Base-by-base conservation (phyloP, 805 yeast species). In the Candida patagonica region DNA sequence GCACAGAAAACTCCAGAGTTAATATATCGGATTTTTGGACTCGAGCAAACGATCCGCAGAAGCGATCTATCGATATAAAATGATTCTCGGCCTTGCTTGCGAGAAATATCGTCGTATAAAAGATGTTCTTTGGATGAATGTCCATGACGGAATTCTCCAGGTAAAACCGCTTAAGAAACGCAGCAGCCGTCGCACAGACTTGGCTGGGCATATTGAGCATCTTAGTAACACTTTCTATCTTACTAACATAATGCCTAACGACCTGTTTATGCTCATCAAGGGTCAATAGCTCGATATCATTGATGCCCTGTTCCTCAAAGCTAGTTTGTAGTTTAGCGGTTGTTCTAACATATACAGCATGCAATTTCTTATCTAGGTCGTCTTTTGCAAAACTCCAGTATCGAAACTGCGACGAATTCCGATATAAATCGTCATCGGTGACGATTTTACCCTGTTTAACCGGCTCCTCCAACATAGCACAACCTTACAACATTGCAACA, bases 11-110 rank as follows among this genome's bases (percentile, higher is more conserved):
- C 61, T 92, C 99, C 41, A 85, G 67, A 44, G 78, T 80, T 40
- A 89, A 61, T 24, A 92, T 77, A 19, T 70, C 73, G 13, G 68
- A 68, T 1, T 81, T 78, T 26, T 76, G 73, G 1, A 83, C 73
- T 40, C 80, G 79, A 12, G 76, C 76, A 16, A 89, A 71, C 35
- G 80, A 73, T 34, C 73, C 71, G 41, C 84, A 78, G 56, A 89
- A 88, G 8, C 83, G 72, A 31, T 81, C 80, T 44, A 89, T 82
- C 21, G 95, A 75, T 23, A 92, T 80, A 61, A 88, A 89, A 57
- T 76, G 80, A 61, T 92, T 89, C 54, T 92, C 98, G 13, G 88
- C 75, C 60, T 92, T 92, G 31, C 96, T 88, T 5, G 96, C 95
- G 25, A 92, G 65, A 57, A 87, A 92, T 9, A 92, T 71, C 46